Base-by-base conservation (phyloP, 495 filamentous ascomycete species). In the Apodospora peruviana region DNA sequence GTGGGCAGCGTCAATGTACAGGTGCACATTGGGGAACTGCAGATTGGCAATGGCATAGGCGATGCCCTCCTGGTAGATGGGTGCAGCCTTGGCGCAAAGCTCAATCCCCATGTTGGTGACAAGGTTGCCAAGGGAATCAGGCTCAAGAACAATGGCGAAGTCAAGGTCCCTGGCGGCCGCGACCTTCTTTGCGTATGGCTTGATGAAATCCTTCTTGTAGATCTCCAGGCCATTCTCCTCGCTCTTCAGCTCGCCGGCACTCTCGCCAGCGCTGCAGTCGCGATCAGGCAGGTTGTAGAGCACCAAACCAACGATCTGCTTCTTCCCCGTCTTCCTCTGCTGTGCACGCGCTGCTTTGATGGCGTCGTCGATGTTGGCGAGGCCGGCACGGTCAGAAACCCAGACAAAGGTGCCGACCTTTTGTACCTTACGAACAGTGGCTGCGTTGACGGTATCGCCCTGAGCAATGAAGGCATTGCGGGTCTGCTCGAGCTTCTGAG, bases 211-310 rank as follows among this genome's bases (percentile, higher is more conserved):
- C 20, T 55, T 37, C 65, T 83, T 80, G 63, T 85, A 85, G 25
- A 76, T 75, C 34, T 70, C 66, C 22, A 82, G 49, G 42, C 70
- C 70, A 34, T 63, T 71, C 48, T 80, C 55, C 4, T 62, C 71
- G 52, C 80, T 73, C 0, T 59, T 50, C 24, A 77, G 75, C 60
- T 84, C 82, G 21, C 82, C 82, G 21, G 81, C 81, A 32, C 73
- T 78, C 18, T 81, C 78, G 49, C 76, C 69, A 2, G 82, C 82
- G 8, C 74, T 71, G 55, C 82, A 85, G 60, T 85, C 82, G 36
- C 82, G 75, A 43, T 83, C 81, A 12, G 80, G 82, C n/a, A 85
- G 60, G 57, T 84, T 79, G 60, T 85, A 84, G 18, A 84, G 75
- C 35, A 85, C 82, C 49, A 82, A 72, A 1, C 69, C 64, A 5